phyloP scores from a whole-genome alignment of 2,329 filamentous ascomycete genomes.

The Colletotrichum noveboracense region DNA sequence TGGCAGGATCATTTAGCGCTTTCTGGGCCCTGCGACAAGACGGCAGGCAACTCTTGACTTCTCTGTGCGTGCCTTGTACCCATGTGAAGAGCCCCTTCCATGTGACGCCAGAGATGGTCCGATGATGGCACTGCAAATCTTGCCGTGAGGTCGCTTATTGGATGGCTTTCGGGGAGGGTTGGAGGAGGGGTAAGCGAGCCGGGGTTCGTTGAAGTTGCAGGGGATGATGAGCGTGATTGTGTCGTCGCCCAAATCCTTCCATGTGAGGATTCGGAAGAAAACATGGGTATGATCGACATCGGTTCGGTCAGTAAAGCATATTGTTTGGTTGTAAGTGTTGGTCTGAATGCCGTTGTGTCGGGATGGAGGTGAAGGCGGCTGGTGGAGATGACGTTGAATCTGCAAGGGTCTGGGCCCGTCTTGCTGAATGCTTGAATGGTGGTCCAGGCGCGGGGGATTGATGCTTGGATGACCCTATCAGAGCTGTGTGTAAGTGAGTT shows the following conservation, averaged over 20 bases:
- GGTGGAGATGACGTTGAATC: not conserved
- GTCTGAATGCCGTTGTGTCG: not conserved
- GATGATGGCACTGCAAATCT: not conserved
- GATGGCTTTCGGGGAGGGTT: not conserved
- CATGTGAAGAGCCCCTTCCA: not conserved
- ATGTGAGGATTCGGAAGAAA: not conserved
- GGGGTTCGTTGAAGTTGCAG: not conserved
- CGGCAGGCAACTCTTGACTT: slow-evolving; percentile 1
- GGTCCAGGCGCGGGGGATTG: not conserved
- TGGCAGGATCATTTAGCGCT: not conserved
- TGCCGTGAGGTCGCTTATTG: not conserved
- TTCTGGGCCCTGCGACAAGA: not conserved
- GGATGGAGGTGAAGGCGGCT: not conserved
- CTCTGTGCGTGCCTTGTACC: not conserved
- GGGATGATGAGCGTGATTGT: not conserved
- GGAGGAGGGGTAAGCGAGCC: not conserved
- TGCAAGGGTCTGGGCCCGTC: not conserved
- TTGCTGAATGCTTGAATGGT: not conserved
- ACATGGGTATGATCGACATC: not conserved
- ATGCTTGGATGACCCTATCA: not conserved
- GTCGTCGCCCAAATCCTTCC: not conserved
- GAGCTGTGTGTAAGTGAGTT: not conserved
- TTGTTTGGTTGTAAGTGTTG: not conserved
- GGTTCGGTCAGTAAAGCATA: not conserved
- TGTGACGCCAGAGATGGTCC: not conserved